Evolutionary conservation across 495 filamentous ascomycete species (phyloP), one percentile per base, ranked within the genome.

Genomic region (Aspergillus avenaceus): DNA sequence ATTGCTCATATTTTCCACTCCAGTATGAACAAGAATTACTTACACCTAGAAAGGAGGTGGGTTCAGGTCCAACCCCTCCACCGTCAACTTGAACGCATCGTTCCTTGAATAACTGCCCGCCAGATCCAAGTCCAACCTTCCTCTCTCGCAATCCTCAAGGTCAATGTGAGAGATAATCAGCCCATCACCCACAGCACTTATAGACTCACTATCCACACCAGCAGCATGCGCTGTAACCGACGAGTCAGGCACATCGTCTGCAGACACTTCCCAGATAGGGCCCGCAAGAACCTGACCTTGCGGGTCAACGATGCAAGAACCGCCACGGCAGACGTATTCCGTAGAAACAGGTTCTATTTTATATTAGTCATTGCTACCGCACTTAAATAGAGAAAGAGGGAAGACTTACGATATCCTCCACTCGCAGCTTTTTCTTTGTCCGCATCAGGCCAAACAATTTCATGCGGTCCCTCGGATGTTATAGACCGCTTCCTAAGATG

Each of bases 81-180:
- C 88, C 0, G 76, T 82, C 34, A 96, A 71, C 61, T 84, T 83
- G 66, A 96, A 95, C 2, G 85, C 74, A 68, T 96, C 90, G 52
- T 84, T 90, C 37, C 88, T 72, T n/a, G 86, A 86, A 67, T 91
- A 93, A 57, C 82, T 85, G 4, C 87, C 88, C 8, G 84, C 86
- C 43, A 87, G 79, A 64, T 93, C 88, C 24, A 85, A 52, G 63
- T 87, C 81, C 22, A 85, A 63, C 47, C 78, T 61, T 0, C 83
- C 83, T 12, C 83, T 62, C 45, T 80, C 75, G 53, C 83, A 85
- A 54, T 85, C 83, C 32, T 85, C 82, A 44, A 85, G 70, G 47
- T 86, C 82, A 9, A 80, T 75, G 45, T 79, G 72, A 2, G 70
- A 62, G 11, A 75, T 62, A 14, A 79, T 54, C 4, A 84, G 50